phyloP scores from a whole-genome alignment of 371 early-diverging fungal genomes.

The Dichotomocladium elegans region DNA sequence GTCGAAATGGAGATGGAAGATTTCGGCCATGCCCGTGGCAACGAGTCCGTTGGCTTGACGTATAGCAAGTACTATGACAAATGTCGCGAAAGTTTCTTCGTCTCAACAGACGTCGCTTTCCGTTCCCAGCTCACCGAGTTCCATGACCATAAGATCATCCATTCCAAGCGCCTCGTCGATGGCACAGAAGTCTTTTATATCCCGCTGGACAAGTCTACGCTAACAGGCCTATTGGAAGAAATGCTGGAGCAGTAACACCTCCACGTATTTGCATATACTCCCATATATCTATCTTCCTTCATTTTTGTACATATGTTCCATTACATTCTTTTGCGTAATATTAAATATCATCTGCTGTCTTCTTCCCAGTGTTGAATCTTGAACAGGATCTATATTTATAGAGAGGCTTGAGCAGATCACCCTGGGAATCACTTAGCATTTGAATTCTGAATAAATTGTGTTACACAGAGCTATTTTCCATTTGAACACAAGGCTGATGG shows the following conservation, averaged over 20 bases:
- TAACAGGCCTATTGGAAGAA: slow-evolving; percentile 59
- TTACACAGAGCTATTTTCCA: too few species aligned
- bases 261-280: not conserved
- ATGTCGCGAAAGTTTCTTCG: slow-evolving; percentile 81
- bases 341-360: too few species aligned
- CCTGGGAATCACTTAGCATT: too few species aligned
- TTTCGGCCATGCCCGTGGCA: slow-evolving; percentile 27
- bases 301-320: too few species aligned
- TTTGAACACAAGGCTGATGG: too few species aligned
- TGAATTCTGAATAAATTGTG: too few species aligned
- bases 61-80: slow-evolving; percentile 61
- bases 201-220: slow-evolving; percentile 63
- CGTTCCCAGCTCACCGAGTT: slow-evolving; percentile 88
- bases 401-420: too few species aligned
- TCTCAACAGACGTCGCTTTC: slow-evolving; percentile 76
- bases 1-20: slow-evolving; percentile 47
- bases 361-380: too few species aligned
- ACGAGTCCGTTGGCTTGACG: slow-evolving; percentile 52
- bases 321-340: too few species aligned
- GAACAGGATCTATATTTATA: too few species aligned
- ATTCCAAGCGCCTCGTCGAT: slow-evolving; percentile 58
- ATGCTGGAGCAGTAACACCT: slow-evolving; percentile 22
- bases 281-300: not conserved
- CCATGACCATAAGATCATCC: slow-evolving; percentile 85
- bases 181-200: slow-evolving; percentile 82